Evolutionary conservation across 257 asterid species (phyloP), one percentile per base, ranked within the genome.

Genomic region (Nicotiana benthamiana): DNA sequence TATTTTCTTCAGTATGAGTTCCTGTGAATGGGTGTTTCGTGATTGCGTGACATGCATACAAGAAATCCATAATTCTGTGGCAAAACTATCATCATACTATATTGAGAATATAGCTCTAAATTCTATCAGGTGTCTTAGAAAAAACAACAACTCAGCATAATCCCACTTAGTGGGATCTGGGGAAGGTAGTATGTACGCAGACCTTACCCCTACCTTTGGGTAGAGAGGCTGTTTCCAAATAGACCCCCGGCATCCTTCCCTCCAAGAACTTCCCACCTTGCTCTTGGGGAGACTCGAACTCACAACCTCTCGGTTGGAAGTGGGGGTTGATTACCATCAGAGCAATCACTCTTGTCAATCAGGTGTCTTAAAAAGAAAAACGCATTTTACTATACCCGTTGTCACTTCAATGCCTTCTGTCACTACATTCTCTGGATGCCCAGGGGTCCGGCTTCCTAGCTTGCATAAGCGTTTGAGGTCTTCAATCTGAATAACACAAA

Each of bases 331-430:
- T n/a, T n/a, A n/a, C n/a, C n/a, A n/a, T n/a, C n/a, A n/a, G n/a
- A n/a, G n/a, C n/a, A n/a, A n/a, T n/a, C n/a, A n/a, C n/a, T n/a
- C n/a, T n/a, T n/a, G n/a, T n/a, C n/a, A n/a, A 43, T 43, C 15
- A 72, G 30, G n/a, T 34, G 56, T n/a, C 10, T 2, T 3, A 7
- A 15, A 46, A 43, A 1, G 59, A 40, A 46, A 72, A 13, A 22
- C 13, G 36, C 8, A 22, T 22, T 43, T 22, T 43, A 34, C 7
- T 77, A 32, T 83, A 89, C 93, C 91, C n/a, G 93, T 89, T 13
- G 93, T 89, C 28, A 86, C 91, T 85, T 89, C 89, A 81, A 88
- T 88, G 66, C 90, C 93, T 72, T 83, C 83, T 0, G 93, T 88
- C 78, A 85, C 34, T 17, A 46, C 79, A 80, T 89, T 89, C 86